Evolutionary conservation across 2,329 filamentous ascomycete species (phyloP).

Genomic region (Blastomyces parvus): DNA sequence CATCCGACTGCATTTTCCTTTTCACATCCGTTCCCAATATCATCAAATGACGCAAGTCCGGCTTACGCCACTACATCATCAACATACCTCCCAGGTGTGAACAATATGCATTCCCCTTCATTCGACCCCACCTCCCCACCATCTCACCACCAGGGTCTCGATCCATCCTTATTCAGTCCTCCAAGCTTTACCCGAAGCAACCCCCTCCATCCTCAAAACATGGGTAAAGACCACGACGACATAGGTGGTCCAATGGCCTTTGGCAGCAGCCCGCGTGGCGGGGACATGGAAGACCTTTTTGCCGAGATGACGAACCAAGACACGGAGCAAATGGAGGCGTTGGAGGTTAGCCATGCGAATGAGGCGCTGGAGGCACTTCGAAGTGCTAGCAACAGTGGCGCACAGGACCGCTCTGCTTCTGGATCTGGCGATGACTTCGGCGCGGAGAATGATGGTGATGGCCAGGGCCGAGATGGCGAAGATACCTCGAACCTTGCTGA

Average conservation of each 20-base stretch:
- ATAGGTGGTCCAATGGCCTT: slow-evolving; percentile 29
- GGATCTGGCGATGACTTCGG: slow-evolving; percentile 9
- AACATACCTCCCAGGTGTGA: slow-evolving; percentile 30
- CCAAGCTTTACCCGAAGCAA: slow-evolving; percentile 30
- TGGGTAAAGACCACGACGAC: slow-evolving; percentile 24
- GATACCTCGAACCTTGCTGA: slow-evolving; percentile 20
- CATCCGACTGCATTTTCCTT: slow-evolving; percentile 28
- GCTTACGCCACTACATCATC: slow-evolving; percentile 30
- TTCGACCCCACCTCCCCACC: slow-evolving; percentile 35
- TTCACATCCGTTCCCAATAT: slow-evolving; percentile 32
- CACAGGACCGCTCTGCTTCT: slow-evolving; percentile 23
- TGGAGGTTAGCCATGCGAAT: slow-evolving; percentile 39
- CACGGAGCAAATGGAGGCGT: slow-evolving; percentile 26
- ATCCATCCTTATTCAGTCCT: slow-evolving; percentile 36
- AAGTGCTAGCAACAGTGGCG: slow-evolving; percentile 31
- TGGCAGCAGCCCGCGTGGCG: slow-evolving; percentile 31
- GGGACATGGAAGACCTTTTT: slow-evolving; percentile 37
- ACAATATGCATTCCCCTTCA: slow-evolving; percentile 27
- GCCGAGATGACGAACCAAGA: slow-evolving; percentile 40
- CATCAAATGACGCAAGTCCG: slow-evolving; percentile 29
- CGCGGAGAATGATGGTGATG: slow-evolving; percentile 1
- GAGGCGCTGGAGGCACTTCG: slow-evolving; percentile 38
- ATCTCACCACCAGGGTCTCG: slow-evolving; percentile 27
- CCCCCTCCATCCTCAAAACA: slow-evolving; percentile 16
- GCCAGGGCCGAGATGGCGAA: slow-evolving; percentile 19